Evolutionary conservation across 192 early-diverging fungal genomes (phyloP), one percentile per base, ranked within the genome.

Genomic region (Kickxella alabastrina): DNA sequence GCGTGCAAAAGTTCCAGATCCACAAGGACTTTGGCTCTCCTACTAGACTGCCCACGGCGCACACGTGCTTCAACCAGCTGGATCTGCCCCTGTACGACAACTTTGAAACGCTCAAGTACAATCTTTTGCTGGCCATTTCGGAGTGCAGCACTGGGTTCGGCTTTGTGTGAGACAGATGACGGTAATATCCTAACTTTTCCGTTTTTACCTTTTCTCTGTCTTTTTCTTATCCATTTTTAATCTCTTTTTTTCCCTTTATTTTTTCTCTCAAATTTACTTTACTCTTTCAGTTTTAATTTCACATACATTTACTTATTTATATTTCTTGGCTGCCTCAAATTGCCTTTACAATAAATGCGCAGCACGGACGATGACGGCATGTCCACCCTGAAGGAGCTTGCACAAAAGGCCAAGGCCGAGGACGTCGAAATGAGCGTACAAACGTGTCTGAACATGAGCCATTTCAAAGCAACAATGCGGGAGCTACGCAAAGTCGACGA

Each of bases 41-140:
- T 6, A 79, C 83, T 28, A 82, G 96, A n/a, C 78, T 98, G 22
- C 96, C 96, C 13, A 91, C 89, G 14, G 96, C 96, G 10, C 96
- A 98, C 66, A 98, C 96, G 38, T 98, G 96, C 68, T 99, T 99
- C 76, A 99, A 99, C 66, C 96, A 99, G 82, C 72, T 99, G 23
- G 96, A 99, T 65, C 60, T 99, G 42, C 96, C 96, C 21, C 77
- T 86, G 50, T 99, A 95, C 52, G 90, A 91, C 50, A 83, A 78
- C 27, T 99, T 95, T 63, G 96, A 99, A 29, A 82, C 83, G 26
- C 75, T 99, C 53, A 79, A 92, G 29, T 53, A 83, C 14, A 85
- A 84, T 42, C 53, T 99, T 43, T 65, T 99, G 58, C 80, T 87
- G 24, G 93, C 94, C 2, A 94, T 97, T 19, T 85, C 83, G 13